Percentiles rank a stretch among this genome's conserved stretches.
phyloP scores from a whole-genome alignment of 192 early-diverging fungal species.

The Funneliformis geosporum region DNA sequence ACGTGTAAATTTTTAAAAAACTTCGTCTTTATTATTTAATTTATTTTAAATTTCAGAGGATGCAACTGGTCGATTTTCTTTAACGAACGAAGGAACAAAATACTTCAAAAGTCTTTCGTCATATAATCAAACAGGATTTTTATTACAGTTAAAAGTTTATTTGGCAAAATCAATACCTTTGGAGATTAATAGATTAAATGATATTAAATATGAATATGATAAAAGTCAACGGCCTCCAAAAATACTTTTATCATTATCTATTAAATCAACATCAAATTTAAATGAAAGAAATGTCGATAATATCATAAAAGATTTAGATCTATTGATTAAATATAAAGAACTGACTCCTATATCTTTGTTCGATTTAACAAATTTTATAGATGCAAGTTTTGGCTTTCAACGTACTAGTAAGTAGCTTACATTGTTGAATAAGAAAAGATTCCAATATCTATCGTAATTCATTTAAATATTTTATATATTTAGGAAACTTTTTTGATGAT shows the following conservation, averaged over 20 bases:
- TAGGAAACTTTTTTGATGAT: neutral
- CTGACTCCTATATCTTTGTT: neutral
- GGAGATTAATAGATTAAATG: neutral
- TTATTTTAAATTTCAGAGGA: neutral
- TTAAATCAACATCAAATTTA: neutral
- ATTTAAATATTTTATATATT: neutral
- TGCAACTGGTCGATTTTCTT: neutral
- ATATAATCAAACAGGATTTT: neutral
- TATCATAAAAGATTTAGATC: slow-evolving; percentile 2
- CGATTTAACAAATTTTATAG: neutral
- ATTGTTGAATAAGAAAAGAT: too few species aligned
- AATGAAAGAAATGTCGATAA: neutral
- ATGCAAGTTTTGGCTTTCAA: neutral
- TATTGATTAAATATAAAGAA: slow-evolving; percentile 7
- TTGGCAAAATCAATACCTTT: neutral
- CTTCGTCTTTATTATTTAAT: too few species aligned
- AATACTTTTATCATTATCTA: neutral
- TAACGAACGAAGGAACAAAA: neutral
- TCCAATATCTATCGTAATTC: too few species aligned
- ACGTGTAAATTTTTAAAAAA: too few species aligned
- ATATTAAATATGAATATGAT: neutral
- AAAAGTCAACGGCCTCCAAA: too few species aligned
- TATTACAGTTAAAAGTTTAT: neutral
- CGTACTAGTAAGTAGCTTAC: neutral
- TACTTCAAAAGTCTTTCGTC: neutral